Conservation (phyloP, 2,329 filamentous ascomycete species). For the Trichoderma gracile region DNA sequence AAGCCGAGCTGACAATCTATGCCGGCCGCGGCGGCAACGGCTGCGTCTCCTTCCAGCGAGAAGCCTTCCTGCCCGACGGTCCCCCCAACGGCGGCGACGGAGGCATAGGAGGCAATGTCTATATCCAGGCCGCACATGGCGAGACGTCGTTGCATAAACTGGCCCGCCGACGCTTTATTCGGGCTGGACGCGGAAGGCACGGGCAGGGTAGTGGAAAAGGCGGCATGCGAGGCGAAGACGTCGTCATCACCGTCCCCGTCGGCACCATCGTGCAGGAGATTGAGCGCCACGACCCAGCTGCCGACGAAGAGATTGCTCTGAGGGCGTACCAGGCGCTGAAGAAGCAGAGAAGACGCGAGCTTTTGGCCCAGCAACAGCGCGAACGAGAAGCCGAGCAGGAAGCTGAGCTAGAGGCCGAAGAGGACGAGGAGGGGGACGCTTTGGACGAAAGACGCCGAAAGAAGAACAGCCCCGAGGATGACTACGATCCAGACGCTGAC, state of each 20-base stretch:
- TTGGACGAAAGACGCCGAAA: constrained; percentile 14
- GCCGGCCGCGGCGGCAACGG: constrained; percentile 85
- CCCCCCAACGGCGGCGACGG: constrained; percentile 95
- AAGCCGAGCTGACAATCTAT: constrained; percentile 73
- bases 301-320: constrained; percentile 57
- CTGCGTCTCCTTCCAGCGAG: constrained; percentile 90
- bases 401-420: background rate
- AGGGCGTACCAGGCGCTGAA: constrained; percentile 38
- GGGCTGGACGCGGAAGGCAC: constrained; percentile 73
- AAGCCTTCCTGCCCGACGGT: constrained; percentile 85
- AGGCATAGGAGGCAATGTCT: constrained; percentile 86
- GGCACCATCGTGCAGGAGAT: constrained; percentile 89
- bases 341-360: constrained; percentile 38
- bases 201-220: constrained; percentile 72
- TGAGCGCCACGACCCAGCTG: constrained; percentile 72
- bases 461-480: constrained; percentile 30
- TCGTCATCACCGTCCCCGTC: constrained; percentile 87
- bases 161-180: constrained; percentile 71
- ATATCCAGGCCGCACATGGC: constrained; percentile 88
- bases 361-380: constrained; percentile 30
- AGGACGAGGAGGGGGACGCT: too few relatives aligned
- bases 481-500: constrained; percentile 45
- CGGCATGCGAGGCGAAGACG: constrained; percentile 80
- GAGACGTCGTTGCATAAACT: constrained; percentile 94
- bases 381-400: constrained; percentile 26